Conservation (phyloP, 768 basidiomycete genomes). For the Mycena chlorophos region DNA sequence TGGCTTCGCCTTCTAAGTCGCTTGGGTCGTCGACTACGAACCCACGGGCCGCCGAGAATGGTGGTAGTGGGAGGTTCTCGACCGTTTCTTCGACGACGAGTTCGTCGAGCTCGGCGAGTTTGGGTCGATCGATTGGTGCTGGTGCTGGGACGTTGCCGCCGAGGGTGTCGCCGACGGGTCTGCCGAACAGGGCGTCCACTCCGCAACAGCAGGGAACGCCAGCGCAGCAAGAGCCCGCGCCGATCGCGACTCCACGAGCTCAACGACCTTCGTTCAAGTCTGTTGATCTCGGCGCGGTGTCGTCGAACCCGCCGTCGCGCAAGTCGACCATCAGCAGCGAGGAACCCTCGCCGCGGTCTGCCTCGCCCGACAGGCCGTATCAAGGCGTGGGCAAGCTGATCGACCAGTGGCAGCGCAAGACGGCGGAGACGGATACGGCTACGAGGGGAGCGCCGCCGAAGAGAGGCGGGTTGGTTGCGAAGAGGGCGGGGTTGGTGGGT, state of each 20-base stretch:
- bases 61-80: conserved; percentile 19
- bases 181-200: conserved; percentile 9
- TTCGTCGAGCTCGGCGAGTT: conserved; percentile 12
- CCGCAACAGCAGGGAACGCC: conserved; percentile 2
- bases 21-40: conserved; percentile 11
- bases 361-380: conserved; percentile 77
- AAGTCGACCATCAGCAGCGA: conserved; percentile 22
- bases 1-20: conserved; percentile 24
- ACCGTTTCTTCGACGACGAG: conserved; percentile 14
- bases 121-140: conserved; percentile 7
- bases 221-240: conserved; percentile 11
- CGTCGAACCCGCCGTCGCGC: conserved; percentile 15
- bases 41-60: conserved; percentile 1
- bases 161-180: conserved; percentile 17
- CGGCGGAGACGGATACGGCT: conserved; percentile 51
- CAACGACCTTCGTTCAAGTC: conserved; percentile 33
- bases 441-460: conserved; percentile 8
- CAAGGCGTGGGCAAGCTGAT: conserved; percentile 84
- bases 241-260: conserved; percentile 25
- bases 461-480: conserved; percentile 17
- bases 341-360: conserved; percentile 37
- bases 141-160: conserved; percentile 7
- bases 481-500: conserved; percentile 21
- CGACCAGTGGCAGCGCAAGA: conserved; percentile 85
- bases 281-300: conserved; percentile 13